These are phyloP conservation scores for Hemisphaericaspora lyxosophila DNA, from an alignment of 1,139 yeast species.

Conservation along the genomic window DNA sequence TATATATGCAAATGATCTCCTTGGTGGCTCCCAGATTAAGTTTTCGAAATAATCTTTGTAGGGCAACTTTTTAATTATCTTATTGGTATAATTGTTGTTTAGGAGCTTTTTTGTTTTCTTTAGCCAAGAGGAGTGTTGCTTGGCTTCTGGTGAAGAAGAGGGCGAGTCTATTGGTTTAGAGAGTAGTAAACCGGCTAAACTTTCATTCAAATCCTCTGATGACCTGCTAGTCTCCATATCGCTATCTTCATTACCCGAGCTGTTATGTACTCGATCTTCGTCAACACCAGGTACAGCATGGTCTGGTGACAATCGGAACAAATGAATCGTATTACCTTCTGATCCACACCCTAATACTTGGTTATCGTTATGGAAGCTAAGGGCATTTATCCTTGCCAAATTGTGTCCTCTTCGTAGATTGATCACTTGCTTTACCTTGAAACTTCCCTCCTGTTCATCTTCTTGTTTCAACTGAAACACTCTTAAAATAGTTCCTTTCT, in stretches of 20 bases:
- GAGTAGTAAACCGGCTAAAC: slow-evolving; percentile 41
- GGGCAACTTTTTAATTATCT: slow-evolving; percentile 41
- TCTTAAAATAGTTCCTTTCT: slow-evolving; percentile 70
- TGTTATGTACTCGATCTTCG: slow-evolving; percentile 7
- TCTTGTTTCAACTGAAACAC: slow-evolving; percentile 31
- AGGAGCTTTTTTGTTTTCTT: slow-evolving; percentile 24
- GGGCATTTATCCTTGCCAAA: slow-evolving; percentile 52
- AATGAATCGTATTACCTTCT: slow-evolving; percentile 67
- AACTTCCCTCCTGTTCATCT: slow-evolving; percentile 13
- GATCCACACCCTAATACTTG: slow-evolving; percentile 64
- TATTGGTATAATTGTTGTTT: slow-evolving; percentile 39
- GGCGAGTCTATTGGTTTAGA: slow-evolving; percentile 23
- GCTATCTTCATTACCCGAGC: slow-evolving; percentile 14
- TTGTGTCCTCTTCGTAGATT: slow-evolving; percentile 74
- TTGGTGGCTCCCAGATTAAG: slow-evolving; percentile 46
- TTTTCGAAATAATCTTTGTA: slow-evolving; percentile 44
- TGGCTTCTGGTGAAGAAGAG: slow-evolving; percentile 8
- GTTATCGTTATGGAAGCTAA: slow-evolving; percentile 53
- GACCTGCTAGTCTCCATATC: slow-evolving; percentile 14
- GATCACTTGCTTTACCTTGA: slow-evolving; percentile 31
- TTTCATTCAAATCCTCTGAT: slow-evolving; percentile 42
- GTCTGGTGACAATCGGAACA: slow-evolving; percentile 42
- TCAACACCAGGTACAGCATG: slow-evolving; percentile 14
- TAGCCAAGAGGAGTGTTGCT: slow-evolving; percentile 15
- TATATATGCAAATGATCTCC: slow-evolving; percentile 44